These are phyloP conservation scores for Geranium brycei DNA, from an alignment of 345 rosid genomes.

Conservation along the genomic window DNA sequence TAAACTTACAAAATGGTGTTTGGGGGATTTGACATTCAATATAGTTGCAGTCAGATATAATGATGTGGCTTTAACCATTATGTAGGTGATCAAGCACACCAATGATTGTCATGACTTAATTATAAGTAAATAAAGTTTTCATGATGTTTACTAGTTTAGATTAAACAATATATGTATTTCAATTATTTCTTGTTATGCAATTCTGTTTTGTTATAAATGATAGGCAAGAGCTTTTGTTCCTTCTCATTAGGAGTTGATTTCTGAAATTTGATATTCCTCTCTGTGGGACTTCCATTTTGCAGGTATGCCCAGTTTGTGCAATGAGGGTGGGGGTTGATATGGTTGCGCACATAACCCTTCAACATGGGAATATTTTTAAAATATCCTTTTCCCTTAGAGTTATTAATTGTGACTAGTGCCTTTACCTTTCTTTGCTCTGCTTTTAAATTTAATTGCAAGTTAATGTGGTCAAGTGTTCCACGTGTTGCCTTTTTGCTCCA, in stretches of 20 bases:
- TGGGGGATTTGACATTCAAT: too few relatives aligned
- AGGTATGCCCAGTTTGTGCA: slow-evolving; percentile 93
- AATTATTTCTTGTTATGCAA: too few relatives aligned
- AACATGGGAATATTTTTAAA: slow-evolving; percentile 82
- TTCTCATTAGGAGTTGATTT: background rate
- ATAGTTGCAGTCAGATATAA: too few relatives aligned
- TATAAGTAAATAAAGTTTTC: background rate
- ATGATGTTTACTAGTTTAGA: too few relatives aligned
- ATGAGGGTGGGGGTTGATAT: slow-evolving; percentile 86
- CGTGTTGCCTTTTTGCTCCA: background rate
- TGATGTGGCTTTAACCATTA: background rate
- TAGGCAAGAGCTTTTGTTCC: too few relatives aligned
- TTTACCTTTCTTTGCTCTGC: background rate
- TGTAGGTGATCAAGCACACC: background rate
- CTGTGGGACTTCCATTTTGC: slow-evolving; percentile 18
- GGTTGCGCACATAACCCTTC: slow-evolving; percentile 91
- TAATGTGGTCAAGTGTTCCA: background rate
- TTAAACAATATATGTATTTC: too few relatives aligned
- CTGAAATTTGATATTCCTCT: slow-evolving; percentile 3
- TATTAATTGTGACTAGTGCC: background rate
- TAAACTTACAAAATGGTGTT: too few relatives aligned
- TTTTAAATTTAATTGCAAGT: background rate
- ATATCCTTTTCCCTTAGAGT: slow-evolving; percentile 45
- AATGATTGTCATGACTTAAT: background rate
- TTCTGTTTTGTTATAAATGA: too few relatives aligned